Percentiles rank a stretch among this genome's conserved stretches.
phyloP scores from a whole-genome alignment of 1,284 basidiomycete genomes.

The Singerocomus rubriflavus region DNA sequence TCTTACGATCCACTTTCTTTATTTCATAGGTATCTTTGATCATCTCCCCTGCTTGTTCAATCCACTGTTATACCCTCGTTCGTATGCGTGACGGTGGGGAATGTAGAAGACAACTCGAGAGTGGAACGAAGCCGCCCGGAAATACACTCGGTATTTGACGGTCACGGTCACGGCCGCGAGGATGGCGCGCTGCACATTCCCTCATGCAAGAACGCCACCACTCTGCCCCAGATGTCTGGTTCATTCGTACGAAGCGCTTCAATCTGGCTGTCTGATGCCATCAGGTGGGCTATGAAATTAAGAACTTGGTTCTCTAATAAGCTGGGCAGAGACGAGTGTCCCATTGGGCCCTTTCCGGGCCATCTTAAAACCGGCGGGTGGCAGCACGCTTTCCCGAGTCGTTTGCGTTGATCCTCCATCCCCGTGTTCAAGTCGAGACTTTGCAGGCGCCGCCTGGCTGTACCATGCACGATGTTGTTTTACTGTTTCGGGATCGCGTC shows the following conservation, averaged over 20 bases:
- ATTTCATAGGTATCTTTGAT: constrained; percentile 6
- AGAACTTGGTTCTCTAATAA: no score
- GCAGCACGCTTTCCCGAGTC: constrained; percentile 5
- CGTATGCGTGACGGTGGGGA: neutral
- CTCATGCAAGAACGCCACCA: no score
- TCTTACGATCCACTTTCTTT: neutral
- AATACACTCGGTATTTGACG: no score
- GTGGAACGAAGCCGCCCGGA: neutral
- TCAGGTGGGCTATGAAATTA: no score
- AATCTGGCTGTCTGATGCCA: no score
- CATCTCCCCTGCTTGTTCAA: constrained; percentile 11
- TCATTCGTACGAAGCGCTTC: no score
- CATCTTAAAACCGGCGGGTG: neutral
- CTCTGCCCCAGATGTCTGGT: no score
- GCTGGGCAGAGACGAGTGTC: no score
- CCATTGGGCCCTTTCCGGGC: neutral
- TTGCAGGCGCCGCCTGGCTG: neutral
- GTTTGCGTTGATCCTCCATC: constrained; percentile 13
- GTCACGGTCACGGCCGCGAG: no score
- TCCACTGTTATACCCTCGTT: constrained; percentile 9
- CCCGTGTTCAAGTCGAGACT: constrained; percentile 1
- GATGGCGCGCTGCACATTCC: no score
- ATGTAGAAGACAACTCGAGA: neutral
- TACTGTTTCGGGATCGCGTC: constrained; percentile 6
- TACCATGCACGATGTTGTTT: neutral